Percentiles rank a stretch among this genome's conserved stretches.
phyloP scores from a whole-genome alignment of 208 protist genomes.

The Leptomonas pyrrhocoris region DNA sequence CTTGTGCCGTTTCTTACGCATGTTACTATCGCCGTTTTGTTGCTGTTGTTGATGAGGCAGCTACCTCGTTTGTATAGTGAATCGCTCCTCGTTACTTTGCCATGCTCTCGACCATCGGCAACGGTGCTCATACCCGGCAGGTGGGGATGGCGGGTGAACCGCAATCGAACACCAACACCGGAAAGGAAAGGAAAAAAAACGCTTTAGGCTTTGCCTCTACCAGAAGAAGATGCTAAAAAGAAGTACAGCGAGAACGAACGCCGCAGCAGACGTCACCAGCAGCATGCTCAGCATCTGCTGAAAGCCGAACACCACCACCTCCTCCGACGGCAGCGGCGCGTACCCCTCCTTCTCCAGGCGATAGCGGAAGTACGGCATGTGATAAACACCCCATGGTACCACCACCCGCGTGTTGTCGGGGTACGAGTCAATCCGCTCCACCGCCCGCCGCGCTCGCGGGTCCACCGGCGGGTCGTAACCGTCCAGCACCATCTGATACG shows the following conservation, averaged over 20 bases:
- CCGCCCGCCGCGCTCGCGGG: constrained; percentile 72
- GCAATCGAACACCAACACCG: too few relatives aligned
- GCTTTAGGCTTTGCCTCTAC: background rate
- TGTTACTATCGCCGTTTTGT: too few relatives aligned
- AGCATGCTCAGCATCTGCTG: constrained; percentile 49
- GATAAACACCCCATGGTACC: constrained; percentile 85
- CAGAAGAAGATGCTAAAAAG: constrained; percentile 48
- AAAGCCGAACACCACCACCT: constrained; percentile 69
- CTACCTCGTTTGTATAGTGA: too few relatives aligned
- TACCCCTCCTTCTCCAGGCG: constrained; percentile 72
- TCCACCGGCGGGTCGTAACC: constrained; percentile 74
- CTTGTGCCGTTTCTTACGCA: too few relatives aligned
- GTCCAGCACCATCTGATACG: constrained; percentile 85
- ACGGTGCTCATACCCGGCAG: too few relatives aligned
- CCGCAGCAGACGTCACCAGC: constrained; percentile 30
- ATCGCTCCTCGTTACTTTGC: too few relatives aligned
- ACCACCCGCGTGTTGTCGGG: constrained; percentile 57
- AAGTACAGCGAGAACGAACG: constrained; percentile 43
- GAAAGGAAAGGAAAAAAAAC: too few relatives aligned
- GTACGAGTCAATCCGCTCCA: constrained; percentile 81
- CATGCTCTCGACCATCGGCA: too few relatives aligned
- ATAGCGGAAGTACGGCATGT: constrained; percentile 86
- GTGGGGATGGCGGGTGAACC: too few relatives aligned
- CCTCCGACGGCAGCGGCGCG: constrained; percentile 46
- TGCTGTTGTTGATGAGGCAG: too few relatives aligned